These are phyloP conservation scores for Venturiaceae sp. DNA, from an alignment of 2,329 filamentous ascomycete genomes.

Conservation along the genomic window DNA sequence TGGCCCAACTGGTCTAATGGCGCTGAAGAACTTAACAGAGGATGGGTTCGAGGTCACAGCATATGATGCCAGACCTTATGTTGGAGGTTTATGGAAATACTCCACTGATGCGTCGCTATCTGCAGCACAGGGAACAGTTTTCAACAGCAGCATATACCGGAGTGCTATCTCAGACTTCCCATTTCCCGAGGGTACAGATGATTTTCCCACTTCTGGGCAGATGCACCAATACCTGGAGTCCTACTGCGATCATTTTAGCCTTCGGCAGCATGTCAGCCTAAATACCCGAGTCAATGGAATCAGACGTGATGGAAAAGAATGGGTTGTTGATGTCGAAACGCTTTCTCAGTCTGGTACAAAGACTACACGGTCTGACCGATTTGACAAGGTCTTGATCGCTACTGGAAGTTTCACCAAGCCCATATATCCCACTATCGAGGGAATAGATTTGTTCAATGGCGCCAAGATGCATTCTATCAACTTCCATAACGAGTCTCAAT, in stretches of 20 bases:
- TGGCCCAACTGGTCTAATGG: neutral
- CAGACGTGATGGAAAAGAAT: constrained; percentile 20
- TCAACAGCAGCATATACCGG: constrained; percentile 30
- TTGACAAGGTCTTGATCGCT: constrained; percentile 26
- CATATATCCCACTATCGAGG: constrained; percentile 25
- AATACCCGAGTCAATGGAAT: constrained; percentile 21
- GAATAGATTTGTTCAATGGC: constrained; percentile 27
- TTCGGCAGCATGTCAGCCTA: constrained; percentile 25
- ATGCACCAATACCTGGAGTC: constrained; percentile 30
- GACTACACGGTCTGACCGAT: constrained; percentile 14
- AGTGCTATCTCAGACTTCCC: constrained; percentile 33
- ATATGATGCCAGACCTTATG: constrained; percentile 28
- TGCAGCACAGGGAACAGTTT: constrained; percentile 18
- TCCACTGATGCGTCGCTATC: constrained; percentile 20
- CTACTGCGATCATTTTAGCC: constrained; percentile 31
- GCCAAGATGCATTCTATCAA: constrained; percentile 25
- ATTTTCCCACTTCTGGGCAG: constrained; percentile 15
- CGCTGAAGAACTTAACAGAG: constrained; percentile 29
- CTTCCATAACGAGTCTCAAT: constrained; percentile 20
- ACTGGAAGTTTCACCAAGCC: constrained; percentile 26
- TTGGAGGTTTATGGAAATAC: constrained; percentile 37
- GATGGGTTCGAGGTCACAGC: constrained; percentile 33
- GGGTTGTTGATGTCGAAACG: constrained; percentile 18
- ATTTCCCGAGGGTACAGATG: constrained; percentile 28
- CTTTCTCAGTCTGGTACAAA: constrained; percentile 16